Evolutionary conservation across 2,329 filamentous ascomycete genomes (phyloP).

Genomic region (Biscogniauxia sp.): DNA sequence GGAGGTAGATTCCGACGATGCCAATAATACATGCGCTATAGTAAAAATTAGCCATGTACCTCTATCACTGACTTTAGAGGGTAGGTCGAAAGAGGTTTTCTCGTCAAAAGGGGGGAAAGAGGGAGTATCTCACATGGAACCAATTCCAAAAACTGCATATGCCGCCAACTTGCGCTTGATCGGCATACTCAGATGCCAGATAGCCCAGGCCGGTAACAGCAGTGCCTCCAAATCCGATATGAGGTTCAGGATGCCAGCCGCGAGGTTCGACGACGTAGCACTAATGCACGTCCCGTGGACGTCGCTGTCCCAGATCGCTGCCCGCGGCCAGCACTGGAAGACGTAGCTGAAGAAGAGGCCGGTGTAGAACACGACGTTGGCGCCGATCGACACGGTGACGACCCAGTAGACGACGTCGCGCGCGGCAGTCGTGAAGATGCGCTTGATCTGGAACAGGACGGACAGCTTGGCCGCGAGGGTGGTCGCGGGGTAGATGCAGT

Average conservation of each 20-base stretch:
- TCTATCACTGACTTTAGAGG: too few species aligned
- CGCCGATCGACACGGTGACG: conserved; percentile 5
- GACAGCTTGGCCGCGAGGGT: conserved; percentile 8
- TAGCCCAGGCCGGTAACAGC: conserved; percentile 7
- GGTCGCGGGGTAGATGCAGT: conserved; percentile 4
- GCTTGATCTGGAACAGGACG: conserved; percentile 10
- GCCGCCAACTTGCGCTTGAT: conserved; percentile 6
- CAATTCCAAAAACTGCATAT: conserved; percentile 5
- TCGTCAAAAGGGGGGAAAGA: too few species aligned
- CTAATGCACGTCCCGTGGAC: not conserved
- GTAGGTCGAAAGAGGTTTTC: not conserved
- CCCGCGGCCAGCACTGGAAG: conserved; percentile 9
- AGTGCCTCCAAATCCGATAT: conserved; percentile 9
- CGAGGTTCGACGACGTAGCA: not conserved
- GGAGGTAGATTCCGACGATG: conserved; percentile 2
- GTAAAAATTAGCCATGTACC: not conserved
- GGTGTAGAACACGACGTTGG: conserved; percentile 6
- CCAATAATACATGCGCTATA: not conserved
- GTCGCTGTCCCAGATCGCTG: conserved; percentile 1
- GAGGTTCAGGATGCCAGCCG: conserved; percentile 4
- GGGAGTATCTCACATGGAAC: conserved; percentile 1
- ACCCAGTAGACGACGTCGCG: conserved; percentile 8
- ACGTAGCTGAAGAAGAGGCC: conserved; percentile 5
- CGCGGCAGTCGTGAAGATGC: conserved; percentile 4
- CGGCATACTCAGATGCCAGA: conserved; percentile 8